Evolutionary conservation across 805 yeast genomes (phyloP), one percentile per base, ranked within the genome.

Genomic region (Zygosaccharomyces bisporus): DNA sequence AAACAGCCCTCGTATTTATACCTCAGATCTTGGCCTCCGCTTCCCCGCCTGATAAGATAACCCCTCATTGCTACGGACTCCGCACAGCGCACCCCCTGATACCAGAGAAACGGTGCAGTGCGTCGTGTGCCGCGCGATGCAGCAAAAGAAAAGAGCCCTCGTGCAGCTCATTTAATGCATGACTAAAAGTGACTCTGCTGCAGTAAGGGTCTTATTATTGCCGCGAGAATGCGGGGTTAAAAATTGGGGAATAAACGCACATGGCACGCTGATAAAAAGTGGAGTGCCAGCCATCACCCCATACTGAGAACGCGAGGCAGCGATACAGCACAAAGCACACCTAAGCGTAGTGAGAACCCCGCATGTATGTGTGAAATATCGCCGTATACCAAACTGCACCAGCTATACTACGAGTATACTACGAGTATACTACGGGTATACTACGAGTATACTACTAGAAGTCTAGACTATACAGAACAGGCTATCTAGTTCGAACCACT

Each of bases 1-100:
- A 27, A 27, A 27, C 5, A 27, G 3, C 16, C 31, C 24, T 17
- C 16, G 8, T 25, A 10, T 37, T 29, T 37, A 23, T 24, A 37
- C 30, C 12, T 16, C 29, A 7, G 7, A 10, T 34, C 19, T 25
- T 24, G 23, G 24, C 6, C 8, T n/a, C 8, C 21, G 20, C 14
- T 27, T 4, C 40, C 31, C 39, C 40, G 16, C 30, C 39, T 27
- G 33, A 24, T 24, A 20, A 12, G 24, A 34, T 18, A 19, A 8
- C 31, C 13, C 7, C 31, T 3, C 13, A 27, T 4, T 10, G 16
- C 19, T 12, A 20, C 17, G 17, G 6, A 13, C 17, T 8, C 25
- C 5, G 7, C 21, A 17, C 13, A n/a, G n/a, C n/a, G 8, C 12
- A 14, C 21, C 25, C 27, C 38, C 3, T 13, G 12, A 24, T 12